Conservation (phyloP, 495 filamentous ascomycete genomes). For the Hypoxylon lienhwacheense region DNA sequence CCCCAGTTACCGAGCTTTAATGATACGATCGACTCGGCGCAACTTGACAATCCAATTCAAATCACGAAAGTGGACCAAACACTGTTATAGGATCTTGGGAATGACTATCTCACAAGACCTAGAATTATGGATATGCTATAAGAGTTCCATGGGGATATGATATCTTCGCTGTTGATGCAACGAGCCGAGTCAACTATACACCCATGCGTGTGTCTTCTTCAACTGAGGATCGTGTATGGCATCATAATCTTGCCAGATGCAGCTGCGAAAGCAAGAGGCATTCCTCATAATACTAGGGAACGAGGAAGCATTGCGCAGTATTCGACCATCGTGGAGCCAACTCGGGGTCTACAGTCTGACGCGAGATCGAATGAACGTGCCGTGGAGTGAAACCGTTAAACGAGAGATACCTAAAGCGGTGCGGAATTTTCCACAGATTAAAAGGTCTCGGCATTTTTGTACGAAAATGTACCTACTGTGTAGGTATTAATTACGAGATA, state of each 20-base stretch:
- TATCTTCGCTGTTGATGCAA: conserved; percentile 41
- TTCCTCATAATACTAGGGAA: conserved; percentile 39
- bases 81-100: conserved; percentile 35
- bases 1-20: conserved; percentile 39
- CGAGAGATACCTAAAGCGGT: conserved; percentile 35
- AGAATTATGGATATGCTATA: conserved; percentile 30
- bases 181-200: conserved; percentile 27
- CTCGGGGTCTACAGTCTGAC: conserved; percentile 41
- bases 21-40: conserved; percentile 40
- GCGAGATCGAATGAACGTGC: conserved; percentile 32
- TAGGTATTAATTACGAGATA: too few relatives aligned
- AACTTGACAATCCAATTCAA: conserved; percentile 39
- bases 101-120: conserved; percentile 36
- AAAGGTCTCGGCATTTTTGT: conserved; percentile 7
- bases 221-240: conserved; percentile 41
- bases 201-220: conserved; percentile 38
- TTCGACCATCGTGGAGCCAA: conserved; percentile 44
- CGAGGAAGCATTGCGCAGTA: conserved; percentile 39
- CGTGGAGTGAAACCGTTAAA: conserved; percentile 15
- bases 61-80: conserved; percentile 44
- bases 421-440: conserved; percentile 35
- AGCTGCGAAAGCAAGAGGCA: conserved; percentile 29
- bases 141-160: conserved; percentile 42
- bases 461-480: too few relatives aligned
- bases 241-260: conserved; percentile 37